Base-by-base conservation (phyloP, 495 filamentous ascomycete genomes). In the Penicillium ochrochloron region DNA sequence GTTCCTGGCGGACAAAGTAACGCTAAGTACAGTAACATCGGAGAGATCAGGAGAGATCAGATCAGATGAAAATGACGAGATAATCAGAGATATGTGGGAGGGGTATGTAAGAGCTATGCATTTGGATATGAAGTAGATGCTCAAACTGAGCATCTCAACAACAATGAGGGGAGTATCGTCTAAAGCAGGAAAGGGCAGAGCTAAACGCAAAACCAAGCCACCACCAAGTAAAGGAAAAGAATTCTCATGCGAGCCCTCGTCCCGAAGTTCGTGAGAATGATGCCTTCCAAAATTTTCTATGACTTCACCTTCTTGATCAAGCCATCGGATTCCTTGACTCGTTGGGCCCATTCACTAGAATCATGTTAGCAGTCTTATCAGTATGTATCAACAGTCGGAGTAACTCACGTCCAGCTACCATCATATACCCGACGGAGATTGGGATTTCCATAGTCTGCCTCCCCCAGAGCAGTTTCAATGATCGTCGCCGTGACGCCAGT, bases 391-490 rank as follows among this genome's bases (percentile, higher is more conserved):
- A 39, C 7, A 51, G 53, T 33, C 31, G 19, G 27, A 14, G 15
- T n/a, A 29, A 92, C 92, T 90, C 75, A 96, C 90, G 94, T 97
- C 95, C 95, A 98, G 70, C 93, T 97, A 17, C 95, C 95, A 82
- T 98, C 95, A 73, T 99, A 99, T 29, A 97, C 81, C 70, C 85
- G 88, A 63, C 90, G 86, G 46, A 86, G 87, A 39, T 86, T 83
- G 8, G 87, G 80, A 37, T 86, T 78, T 14, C 89, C 90, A 71
- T 86, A 92, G 25, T 88, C 90, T 19, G 94, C 93, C 71, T 91
- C 88, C 29, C 81, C 84, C 41, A 99, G 76, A 6, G 95, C 95
- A 31, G 92, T 90, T 70, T 99, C 95, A 61, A 99, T 86, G 19
- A 97, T 85, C 14, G 89, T 90, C n/a, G 96, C 96, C 3, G 93